Base-by-base conservation (phyloP, 2,329 filamentous ascomycete species). In the Aspergillus bombycis region DNA sequence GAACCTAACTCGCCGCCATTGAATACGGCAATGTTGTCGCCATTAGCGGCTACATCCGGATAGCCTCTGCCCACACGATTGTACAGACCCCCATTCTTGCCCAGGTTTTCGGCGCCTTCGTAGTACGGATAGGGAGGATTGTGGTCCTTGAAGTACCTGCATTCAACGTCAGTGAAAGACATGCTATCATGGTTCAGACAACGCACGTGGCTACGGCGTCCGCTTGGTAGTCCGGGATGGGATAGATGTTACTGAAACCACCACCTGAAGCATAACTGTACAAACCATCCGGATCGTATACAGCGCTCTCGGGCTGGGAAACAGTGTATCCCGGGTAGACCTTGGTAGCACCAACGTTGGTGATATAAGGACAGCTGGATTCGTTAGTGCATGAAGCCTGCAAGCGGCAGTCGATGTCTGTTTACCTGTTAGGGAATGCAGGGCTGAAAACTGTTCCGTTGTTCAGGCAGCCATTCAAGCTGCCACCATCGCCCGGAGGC, bases 191-290 rank as follows among this genome's bases (percentile, higher is more conserved):
- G 6, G 3, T 5, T 8, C 3, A 16, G 9, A 14, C 34, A 1
- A 62, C 60, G 0, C 9, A 62, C 61, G 34, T 52, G 3, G 61
- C 56, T 1, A 62, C 61, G 4, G 61, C 61, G 12, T 41, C 38
- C 8, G 61, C 48, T 23, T 62, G 61, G 36, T 62, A 62, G 21
- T 59, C 56, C 0, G 61, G 61, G 32, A 62, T 56, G 7, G 56
- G 28, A 23, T 62, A 62, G 56, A 62, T 62, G 9, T 62, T 62
- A 36, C 61, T 62, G 61, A 62, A 62, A 19, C 61, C 61, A 21
- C 61, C 61, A 4, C 61, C 61, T 7, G 56, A 62, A 12, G 61
- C 38, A 36, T 32, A 62, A 1, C 48, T 57, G n/a, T 21, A 26
- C 2, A 55, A 10, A 2, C 61, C 61, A 1, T 2, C 16, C 4